Base-by-base conservation (phyloP, 1,284 basidiomycete genomes). In the Rhodotorula sp. region DNA sequence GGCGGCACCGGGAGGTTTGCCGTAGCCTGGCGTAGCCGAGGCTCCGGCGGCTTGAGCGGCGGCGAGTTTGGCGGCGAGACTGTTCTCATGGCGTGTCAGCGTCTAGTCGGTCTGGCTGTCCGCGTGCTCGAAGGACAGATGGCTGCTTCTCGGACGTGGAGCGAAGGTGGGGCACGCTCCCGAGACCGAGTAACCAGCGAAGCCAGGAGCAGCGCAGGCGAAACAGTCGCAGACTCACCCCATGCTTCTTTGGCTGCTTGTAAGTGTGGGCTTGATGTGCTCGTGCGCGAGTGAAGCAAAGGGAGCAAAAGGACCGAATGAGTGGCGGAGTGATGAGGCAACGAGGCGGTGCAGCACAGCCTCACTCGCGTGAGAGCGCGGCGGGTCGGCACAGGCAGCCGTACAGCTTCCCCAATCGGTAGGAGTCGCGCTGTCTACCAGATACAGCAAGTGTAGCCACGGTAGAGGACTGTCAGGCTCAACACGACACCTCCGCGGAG, bases 21-120 rank as follows among this genome's bases (percentile, higher is more conserved):
- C 67, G 64, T 71, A 71, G 33, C 67, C 70, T 0, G 70, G 70
- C 3, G 70, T 71, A 18, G 70, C 67, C 2, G 60, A 37, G 8
- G 20, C 10, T 0, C 70, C 70, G 30, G 70, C 70, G 5, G 64
- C 61, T 33, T 68, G 67, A 7, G 70, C 70, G 37, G 70, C 70
- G 14, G 70, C 70, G 57, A 71, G 67, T 59, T 71, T 71, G 7
- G 64, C 55, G 29, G 70, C 70, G 64, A 71, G 70, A 30, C 70
- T 67, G 66, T n/a, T n/a, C n/a, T n/a, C n/a, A n/a, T n/a, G n/a
- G 29, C 30, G 26, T 18, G 45, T 58, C 24, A 45, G 42, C 17
- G 24, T 33, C 33, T 33, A 33, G 33, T n/a, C n/a, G n/a, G n/a
- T n/a, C n/a, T n/a, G n/a, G 7, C 33, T 33, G 33, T 33, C 33